Evolutionary conservation across 2,329 filamentous ascomycete species (phyloP), one percentile per base, ranked within the genome.

Genomic region (Raffaelea deltoideospora): DNA sequence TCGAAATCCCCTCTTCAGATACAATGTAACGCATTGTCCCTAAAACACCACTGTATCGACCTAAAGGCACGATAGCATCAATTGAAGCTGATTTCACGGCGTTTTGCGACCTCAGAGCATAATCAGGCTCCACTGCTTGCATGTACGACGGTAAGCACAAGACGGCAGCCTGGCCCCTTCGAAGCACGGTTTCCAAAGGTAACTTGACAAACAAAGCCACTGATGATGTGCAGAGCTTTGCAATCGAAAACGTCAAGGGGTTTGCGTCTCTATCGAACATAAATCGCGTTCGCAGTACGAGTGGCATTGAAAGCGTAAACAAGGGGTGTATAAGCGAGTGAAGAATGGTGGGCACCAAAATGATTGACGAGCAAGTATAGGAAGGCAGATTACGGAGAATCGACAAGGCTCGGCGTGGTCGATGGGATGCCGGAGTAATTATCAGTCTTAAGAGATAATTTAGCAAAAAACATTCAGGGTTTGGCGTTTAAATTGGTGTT

Each of bases 1-100:
- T 57, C 9, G 72, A 63, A 41, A 64, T 65, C 8, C 90, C 90
- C 55, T 98, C 90, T 48, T 92, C 82, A 26, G 78, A 69, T 1
- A 82, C 69, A 42, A 98, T 90, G 41, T 73, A 72, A 65, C 85
- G 88, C 71, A 95, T 87, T 3, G 88, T 95, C 3, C 85, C 83
- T n/a, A 90, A 55, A 2, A 94, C 67, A n/a, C 90, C 90, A 24
- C 73, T 67, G 54, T 94, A 98, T 4, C 72, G 72, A 3, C 86
- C 87, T 0, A 83, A 67, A 3, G 81, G 76, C 1, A 96, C 76
- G 37, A 95, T 77, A 0, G 84, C 86, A 38, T 84, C 76, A 32
- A 82, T 39, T 20, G 30, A 35, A 2, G 43, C 42, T 14, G 34
- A 35, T 20, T 24, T n/a, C n/a, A n/a, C n/a, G n/a, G n/a, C n/a